phyloP scores from a whole-genome alignment of 768 basidiomycete species.

The Tremella fuciformis region DNA sequence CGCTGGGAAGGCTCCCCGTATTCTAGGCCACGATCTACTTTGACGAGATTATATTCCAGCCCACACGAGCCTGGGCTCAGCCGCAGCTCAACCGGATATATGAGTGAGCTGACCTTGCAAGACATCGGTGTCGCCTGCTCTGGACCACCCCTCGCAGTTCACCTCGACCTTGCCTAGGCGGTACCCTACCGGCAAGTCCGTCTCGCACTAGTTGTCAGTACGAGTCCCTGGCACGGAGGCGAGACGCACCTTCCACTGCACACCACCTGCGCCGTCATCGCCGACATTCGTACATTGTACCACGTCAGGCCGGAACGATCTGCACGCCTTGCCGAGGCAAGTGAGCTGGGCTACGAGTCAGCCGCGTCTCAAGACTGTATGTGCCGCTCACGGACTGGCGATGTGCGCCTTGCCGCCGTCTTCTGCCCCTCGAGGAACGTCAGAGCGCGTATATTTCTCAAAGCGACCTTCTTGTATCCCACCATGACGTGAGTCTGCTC shows the following conservation, averaged over 20 bases:
- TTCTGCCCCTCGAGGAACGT: slow-evolving; percentile 70
- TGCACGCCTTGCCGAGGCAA: slow-evolving; percentile 77
- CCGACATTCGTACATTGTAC: slow-evolving; percentile 81
- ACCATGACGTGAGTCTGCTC: too few species aligned
- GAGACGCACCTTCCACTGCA: slow-evolving; percentile 79
- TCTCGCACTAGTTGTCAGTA: slow-evolving; percentile 65
- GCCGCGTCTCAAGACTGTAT: background rate
- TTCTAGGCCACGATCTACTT: slow-evolving; percentile 11
- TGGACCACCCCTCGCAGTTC: slow-evolving; percentile 85
- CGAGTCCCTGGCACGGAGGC: background rate
- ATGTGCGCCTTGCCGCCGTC: slow-evolving; percentile 67
- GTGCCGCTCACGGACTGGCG: slow-evolving; percentile 57
- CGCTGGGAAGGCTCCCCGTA: background rate
- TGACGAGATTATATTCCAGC: slow-evolving; percentile 69
- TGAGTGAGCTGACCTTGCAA: slow-evolving; percentile 66
- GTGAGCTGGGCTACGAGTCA: slow-evolving; percentile 61
- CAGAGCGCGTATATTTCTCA: slow-evolving; percentile 69
- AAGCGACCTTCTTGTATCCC: slow-evolving; percentile 62
- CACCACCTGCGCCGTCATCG: slow-evolving; percentile 65
- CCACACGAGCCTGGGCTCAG: slow-evolving; percentile 70
- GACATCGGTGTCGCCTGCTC: slow-evolving; percentile 76
- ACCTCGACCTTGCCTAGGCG: slow-evolving; percentile 82
- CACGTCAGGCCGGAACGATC: slow-evolving; percentile 72
- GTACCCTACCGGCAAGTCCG: slow-evolving; percentile 77
- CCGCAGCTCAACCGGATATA: background rate